Percentiles rank a stretch among this genome's conserved stretches.
These are phyloP conservation scores for Trypanosoma theileri DNA, from an alignment of 208 protist species.

Conservation along the genomic window DNA sequence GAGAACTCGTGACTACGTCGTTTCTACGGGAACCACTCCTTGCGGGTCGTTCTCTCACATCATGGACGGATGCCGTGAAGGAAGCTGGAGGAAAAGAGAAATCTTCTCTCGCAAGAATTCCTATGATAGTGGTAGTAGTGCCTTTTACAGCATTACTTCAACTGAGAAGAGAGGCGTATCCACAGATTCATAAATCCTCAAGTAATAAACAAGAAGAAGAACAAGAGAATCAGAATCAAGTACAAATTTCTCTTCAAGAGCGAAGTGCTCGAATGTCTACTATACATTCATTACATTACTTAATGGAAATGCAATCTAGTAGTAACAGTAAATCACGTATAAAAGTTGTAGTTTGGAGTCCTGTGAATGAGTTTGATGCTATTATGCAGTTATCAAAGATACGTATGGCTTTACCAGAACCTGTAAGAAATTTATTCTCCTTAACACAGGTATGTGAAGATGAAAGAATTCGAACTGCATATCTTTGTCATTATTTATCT, in stretches of 20 bases:
- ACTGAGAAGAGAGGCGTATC: constrained; percentile 55
- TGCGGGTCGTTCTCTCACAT: constrained; percentile 39
- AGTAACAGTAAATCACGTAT: constrained; percentile 21
- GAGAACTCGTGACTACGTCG: constrained; percentile 24
- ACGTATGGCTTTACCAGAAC: constrained; percentile 22
- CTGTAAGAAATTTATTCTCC: constrained; percentile 32
- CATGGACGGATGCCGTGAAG: constrained; percentile 47
- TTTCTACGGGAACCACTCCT: constrained; percentile 70
- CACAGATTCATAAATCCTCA: constrained; percentile 11
- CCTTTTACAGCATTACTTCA: constrained; percentile 65
- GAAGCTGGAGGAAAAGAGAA: constrained; percentile 6
- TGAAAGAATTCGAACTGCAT: constrained; percentile 39
- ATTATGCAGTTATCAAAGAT: constrained; percentile 44
- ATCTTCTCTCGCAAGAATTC: background rate
- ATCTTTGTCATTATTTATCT: constrained; percentile 34
- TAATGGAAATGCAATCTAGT: constrained; percentile 50
- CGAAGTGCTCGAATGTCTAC: constrained; percentile 54
- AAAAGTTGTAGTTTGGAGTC: constrained; percentile 30
- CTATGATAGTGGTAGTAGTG: constrained; percentile 25
- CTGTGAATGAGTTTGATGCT: constrained; percentile 62
- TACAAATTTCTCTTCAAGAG: constrained; percentile 54
- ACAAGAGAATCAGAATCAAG: background rate
- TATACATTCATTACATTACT: constrained; percentile 53
- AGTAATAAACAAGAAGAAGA: background rate
- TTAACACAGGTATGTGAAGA: constrained; percentile 46